Evolutionary conservation across 2,329 filamentous ascomycete genomes (phyloP), one percentile per base, ranked within the genome.

Genomic region (Fusarium lyarnte): DNA sequence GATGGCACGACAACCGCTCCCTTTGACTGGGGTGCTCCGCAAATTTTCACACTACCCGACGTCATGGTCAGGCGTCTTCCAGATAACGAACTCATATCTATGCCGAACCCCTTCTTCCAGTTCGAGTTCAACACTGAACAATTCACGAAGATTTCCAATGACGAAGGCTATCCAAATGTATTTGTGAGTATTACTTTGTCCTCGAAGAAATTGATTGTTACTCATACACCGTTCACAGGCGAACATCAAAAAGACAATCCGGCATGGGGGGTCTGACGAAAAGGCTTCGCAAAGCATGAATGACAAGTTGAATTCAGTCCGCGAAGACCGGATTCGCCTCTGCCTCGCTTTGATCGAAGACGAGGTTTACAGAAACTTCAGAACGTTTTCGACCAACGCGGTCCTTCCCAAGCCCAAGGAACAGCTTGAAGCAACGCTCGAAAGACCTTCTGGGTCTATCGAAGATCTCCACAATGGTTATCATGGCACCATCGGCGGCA

Each of bases 191-290:
- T 8, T 2, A 12, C 6, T 5, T 14, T 11, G 11, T 16, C 25
- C 6, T 0, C 0, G 13, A 16, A 11, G 0, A 4, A 21, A 14
- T 21, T 0, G 1, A 3, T 16, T 16, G 19, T 29, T 16, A 8
- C 43, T 46, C 6, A 29, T 11, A 19, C 4, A 46, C 16, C 8
- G 8, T 2, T 0, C 6, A 29, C 19, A 46, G 43, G 2, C 0
- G 0, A 2, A 7, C 0, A 0, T 29, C 4, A 0, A 0, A 10
- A 0, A 21, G 13, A 46, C 43, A 5, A 16, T 46, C 2, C 4
- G 43, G 0, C 0, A n/a, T 2, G 25, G 25, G 0, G 43, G 43
- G 5, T 46, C 43, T 2, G 3, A 29, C 11, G 25, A 0, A 3
- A 0, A 3, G 3, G 25, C 0, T 17, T 23, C 8, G 21, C 0